Percentiles rank a stretch among this genome's conserved stretches.
These are phyloP conservation scores for Colletotrichum musicola DNA, from an alignment of 2,329 filamentous ascomycete genomes.

Conservation along the genomic window DNA sequence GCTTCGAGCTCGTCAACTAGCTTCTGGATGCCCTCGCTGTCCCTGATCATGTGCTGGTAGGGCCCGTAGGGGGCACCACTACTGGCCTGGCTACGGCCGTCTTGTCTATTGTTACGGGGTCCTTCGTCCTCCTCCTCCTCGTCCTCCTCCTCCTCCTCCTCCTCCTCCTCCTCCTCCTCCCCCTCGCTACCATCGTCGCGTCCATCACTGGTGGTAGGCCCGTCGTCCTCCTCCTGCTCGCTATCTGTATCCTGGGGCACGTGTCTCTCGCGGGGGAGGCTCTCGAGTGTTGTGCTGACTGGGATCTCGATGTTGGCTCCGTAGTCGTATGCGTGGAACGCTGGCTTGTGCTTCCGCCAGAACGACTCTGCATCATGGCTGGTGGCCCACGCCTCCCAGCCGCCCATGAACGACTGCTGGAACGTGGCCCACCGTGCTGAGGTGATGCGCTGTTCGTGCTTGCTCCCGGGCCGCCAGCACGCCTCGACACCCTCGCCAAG, in stretches of 20 bases:
- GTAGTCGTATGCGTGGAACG: conserved; percentile 28
- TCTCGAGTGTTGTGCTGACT: background rate
- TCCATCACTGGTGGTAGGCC: too few species aligned
- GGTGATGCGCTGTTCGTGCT: conserved; percentile 7
- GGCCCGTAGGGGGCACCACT: conserved; percentile 36
- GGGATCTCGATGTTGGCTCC: conserved; percentile 27
- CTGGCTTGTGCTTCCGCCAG: conserved; percentile 10
- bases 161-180: conserved; percentile 41
- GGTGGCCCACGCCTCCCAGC: background rate
- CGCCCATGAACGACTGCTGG: conserved; percentile 10
- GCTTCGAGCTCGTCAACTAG: background rate
- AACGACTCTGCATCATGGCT: background rate
- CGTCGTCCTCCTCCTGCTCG: background rate
- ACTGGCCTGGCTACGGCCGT: background rate
- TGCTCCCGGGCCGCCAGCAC: conserved; percentile 6
- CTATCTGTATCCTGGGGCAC: background rate
- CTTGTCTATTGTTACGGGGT: background rate
- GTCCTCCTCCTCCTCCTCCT: too few species aligned
- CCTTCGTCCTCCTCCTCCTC: conserved; percentile 9
- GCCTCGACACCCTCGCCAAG: conserved; percentile 9
- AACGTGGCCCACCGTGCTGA: conserved; percentile 8
- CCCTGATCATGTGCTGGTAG: conserved; percentile 40
- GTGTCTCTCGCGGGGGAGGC: conserved; percentile 10
- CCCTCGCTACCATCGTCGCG: conserved; percentile 2
- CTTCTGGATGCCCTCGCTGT: conserved; percentile 34